A percentile compares a stretch with the other conserved stretches of the same genome.
phyloP scores from a whole-genome alignment of 139 green algal genomes.

The Chlorella sp. region DNA sequence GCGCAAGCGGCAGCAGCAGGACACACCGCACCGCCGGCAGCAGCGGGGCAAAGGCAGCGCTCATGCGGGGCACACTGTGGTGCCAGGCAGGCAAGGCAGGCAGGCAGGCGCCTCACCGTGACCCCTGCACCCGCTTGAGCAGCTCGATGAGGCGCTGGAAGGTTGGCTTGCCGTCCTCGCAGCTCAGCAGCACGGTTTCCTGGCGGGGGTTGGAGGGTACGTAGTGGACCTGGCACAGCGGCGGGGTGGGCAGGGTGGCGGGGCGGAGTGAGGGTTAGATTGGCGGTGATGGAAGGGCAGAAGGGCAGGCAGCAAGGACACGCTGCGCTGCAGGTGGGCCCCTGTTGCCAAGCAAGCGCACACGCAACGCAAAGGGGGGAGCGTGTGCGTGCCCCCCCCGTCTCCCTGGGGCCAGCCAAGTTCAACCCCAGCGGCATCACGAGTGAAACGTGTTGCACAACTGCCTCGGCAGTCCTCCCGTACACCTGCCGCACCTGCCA shows the following conservation, averaged over 20 bases:
- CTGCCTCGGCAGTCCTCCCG: not conserved
- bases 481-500: conserved; percentile 66
- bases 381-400: not conserved
- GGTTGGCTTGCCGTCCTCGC: conserved; percentile 46
- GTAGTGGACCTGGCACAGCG: conserved; percentile 52
- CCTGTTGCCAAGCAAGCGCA: not conserved
- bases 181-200: conserved; percentile 26
- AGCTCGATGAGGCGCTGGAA: conserved; percentile 55
- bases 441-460: too few relatives aligned
- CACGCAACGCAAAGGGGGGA: not conserved
- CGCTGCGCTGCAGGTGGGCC: conserved; percentile 5
- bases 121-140: conserved; percentile 41
- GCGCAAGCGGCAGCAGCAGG: not conserved
- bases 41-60: too few relatives aligned
- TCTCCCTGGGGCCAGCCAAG: not conserved
- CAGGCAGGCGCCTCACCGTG: not conserved
- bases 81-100: too few relatives aligned
- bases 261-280: not conserved
- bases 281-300: too few relatives aligned
- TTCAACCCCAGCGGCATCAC: too few relatives aligned
- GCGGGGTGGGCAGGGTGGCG: not conserved
- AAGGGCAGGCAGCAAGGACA: not conserved
- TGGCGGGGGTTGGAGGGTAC: conserved; percentile 26
- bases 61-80: too few relatives aligned
- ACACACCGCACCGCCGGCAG: too few relatives aligned